phyloP scores from a whole-genome alignment of 2,329 filamentous ascomycete genomes.

The Mollisia scopiformis region DNA sequence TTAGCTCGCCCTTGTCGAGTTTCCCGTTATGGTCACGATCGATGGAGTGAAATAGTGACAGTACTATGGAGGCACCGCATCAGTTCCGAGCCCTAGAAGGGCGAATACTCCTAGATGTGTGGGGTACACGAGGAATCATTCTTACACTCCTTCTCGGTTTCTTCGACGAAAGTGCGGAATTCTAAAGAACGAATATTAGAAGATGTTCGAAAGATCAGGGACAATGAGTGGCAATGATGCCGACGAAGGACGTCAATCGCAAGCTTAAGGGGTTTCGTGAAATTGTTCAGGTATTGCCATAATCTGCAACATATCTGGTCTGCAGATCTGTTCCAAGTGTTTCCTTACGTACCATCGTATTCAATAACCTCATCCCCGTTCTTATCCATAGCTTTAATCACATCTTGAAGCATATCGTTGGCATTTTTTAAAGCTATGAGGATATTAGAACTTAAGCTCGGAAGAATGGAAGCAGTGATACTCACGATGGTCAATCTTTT shows the following conservation, averaged over 20 bases:
- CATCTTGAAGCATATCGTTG: slow-evolving; percentile 78
- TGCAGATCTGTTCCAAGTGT: slow-evolving; percentile 6
- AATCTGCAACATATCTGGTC: neutral
- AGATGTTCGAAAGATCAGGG: neutral
- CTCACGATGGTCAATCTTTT: slow-evolving; percentile 90
- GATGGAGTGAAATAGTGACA: slow-evolving; percentile 80
- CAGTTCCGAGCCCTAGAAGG: neutral
- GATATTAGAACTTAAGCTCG: slow-evolving; percentile 27
- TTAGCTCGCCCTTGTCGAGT: slow-evolving; percentile 84
- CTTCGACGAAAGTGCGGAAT: slow-evolving; percentile 85
- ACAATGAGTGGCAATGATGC: neutral
- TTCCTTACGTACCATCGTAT: slow-evolving; percentile 71
- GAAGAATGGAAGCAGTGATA: slow-evolving; percentile 22
- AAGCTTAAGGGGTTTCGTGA: neutral
- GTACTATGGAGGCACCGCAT: slow-evolving; percentile 46
- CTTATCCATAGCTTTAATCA: slow-evolving; percentile 81
- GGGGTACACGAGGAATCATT: neutral
- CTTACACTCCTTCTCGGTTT: slow-evolving; percentile 74
- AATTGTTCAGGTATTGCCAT: neutral
- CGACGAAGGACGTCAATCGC: neutral
- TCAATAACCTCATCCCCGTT: slow-evolving; percentile 89
- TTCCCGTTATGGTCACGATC: slow-evolving; percentile 85
- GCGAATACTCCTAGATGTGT: neutral
- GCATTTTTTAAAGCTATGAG: slow-evolving; percentile 81
- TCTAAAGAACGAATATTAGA: slow-evolving; percentile 54